phyloP scores from a whole-genome alignment of 495 filamentous ascomycete species.

The Friedmanniomyces endolithicus region DNA sequence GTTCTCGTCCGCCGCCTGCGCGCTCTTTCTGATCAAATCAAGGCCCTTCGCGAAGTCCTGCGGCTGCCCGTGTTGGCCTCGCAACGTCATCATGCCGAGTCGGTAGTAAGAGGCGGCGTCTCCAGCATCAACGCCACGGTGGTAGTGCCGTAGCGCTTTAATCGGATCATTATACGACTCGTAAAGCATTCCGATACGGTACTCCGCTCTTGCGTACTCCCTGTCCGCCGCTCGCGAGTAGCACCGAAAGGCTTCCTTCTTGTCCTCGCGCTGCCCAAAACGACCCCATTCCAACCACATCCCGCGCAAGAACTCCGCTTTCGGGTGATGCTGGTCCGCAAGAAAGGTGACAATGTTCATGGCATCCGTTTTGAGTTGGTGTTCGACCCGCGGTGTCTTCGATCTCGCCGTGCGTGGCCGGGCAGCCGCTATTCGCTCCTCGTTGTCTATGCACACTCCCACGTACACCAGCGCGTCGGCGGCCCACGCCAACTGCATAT shows the following conservation, averaged over 20 bases:
- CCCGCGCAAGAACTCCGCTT: slow-evolving; percentile 84
- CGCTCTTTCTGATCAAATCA: slow-evolving; percentile 67
- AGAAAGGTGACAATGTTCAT: slow-evolving; percentile 84
- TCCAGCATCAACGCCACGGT: slow-evolving; percentile 56
- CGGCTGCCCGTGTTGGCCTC: slow-evolving; percentile 80
- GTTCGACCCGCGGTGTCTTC: slow-evolving; percentile 72
- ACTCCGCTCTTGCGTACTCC: slow-evolving; percentile 88
- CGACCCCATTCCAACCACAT: slow-evolving; percentile 99
- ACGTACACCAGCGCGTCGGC: slow-evolving; percentile 83
- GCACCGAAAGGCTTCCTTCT: slow-evolving; percentile 79
- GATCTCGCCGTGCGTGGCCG: slow-evolving; percentile 46
- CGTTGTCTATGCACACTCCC: slow-evolving; percentile 64
- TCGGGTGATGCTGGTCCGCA: slow-evolving; percentile 81
- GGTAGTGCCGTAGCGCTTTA: slow-evolving; percentile 84
- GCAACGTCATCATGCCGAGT: slow-evolving; percentile 91
- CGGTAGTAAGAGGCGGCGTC: slow-evolving; percentile 95
- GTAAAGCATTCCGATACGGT: slow-evolving; percentile 96
- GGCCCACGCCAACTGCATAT: slow-evolving; percentile 95
- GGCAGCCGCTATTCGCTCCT: slow-evolving; percentile 50
- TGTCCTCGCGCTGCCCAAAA: slow-evolving; percentile 76
- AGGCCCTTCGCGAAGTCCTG: slow-evolving; percentile 70
- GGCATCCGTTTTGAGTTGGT: slow-evolving; percentile 74
- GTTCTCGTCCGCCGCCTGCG: slow-evolving; percentile 88
- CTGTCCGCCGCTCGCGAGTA: slow-evolving; percentile 78
- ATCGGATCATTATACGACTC: slow-evolving; percentile 82